Conservation (phyloP, 2,329 filamentous ascomycete genomes). For the Xylariales sp. region DNA sequence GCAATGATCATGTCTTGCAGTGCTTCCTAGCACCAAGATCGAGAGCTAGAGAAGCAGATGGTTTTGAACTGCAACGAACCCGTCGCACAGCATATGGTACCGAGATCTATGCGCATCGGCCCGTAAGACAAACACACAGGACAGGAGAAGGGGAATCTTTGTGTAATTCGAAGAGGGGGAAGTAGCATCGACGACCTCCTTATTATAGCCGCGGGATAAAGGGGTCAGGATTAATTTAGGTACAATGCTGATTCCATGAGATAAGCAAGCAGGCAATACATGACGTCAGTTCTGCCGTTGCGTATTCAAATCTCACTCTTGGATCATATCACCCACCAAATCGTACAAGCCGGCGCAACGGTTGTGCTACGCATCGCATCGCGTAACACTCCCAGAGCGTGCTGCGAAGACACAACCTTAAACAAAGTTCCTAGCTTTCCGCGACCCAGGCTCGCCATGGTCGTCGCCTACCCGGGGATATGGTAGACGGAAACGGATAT, state of each 20-base stretch:
- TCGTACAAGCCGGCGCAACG: not conserved
- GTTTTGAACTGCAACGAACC: slow-evolving; percentile 19
- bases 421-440: not conserved
- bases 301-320: not conserved
- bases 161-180: not conserved
- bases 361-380: not conserved
- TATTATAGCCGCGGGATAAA: no score
- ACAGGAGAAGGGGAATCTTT: slow-evolving; percentile 2
- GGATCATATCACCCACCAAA: not conserved
- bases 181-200: no score
- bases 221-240: no score
- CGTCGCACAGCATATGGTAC: slow-evolving; percentile 25
- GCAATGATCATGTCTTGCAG: not conserved
- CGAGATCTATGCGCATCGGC: slow-evolving; percentile 20
- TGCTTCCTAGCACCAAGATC: not conserved
- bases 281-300: not conserved
- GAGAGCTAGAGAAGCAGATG: not conserved
- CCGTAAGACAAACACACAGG: slow-evolving; percentile 20
- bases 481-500: not conserved
- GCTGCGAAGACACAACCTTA: not conserved
- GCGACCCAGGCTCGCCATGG: no score
- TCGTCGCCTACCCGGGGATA: not conserved
- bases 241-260: not conserved
- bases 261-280: not conserved
- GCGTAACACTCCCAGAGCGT: not conserved